Base-by-base conservation (phyloP, 2,329 filamentous ascomycete genomes). In the Aureobasidium zeae region DNA sequence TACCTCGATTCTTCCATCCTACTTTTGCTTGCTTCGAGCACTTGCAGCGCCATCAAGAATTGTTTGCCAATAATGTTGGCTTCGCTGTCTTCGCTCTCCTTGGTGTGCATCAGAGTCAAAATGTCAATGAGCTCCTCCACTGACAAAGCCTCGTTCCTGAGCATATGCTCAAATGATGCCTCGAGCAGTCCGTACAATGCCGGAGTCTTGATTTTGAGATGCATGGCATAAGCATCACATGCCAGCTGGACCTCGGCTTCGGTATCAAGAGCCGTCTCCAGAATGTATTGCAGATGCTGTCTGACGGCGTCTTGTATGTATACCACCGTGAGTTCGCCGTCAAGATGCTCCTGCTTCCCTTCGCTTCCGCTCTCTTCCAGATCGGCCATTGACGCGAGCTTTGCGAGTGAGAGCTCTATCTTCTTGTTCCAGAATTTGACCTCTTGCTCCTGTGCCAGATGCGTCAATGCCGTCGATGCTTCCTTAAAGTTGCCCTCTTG, bases 341-440 rank as follows among this genome's bases (percentile, higher is more conserved):
- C 39, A 30, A 48, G 30, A n/a, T 31, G 30, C n/a, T 41, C 31
- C 22, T 36, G 12, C n/a, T 26, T 33, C 21, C 20, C 45, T 25
- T 43, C 35, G 26, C 21, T 26, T 21, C 44, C 31, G 12, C 36
- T 51, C 30, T 57, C 57, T 47, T 69, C 65, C 45, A 62, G 69
- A 28, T 79, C 76, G 12, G 85, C 85, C 51, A 95, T 64, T 43
- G 69, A 53, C 17, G 66, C 60, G n/a, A 98, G 72, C 63, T 95
- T 96, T 25, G 85, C 83, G 28, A 98, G 71, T 48, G 86, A 94
- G 19, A 96, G 69, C 63, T 96, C 83, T 24, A 94, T 84, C 62
- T 93, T 91, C 67, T 94, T 93, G 64, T 79, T 86, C 89, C 89
- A 96, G 3, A 91, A 66, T 53, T 88, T 82, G 41, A 77, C 74